These are phyloP conservation scores for Arabis hirsuta DNA, from an alignment of 345 rosid genomes.

Conservation along the genomic window DNA sequence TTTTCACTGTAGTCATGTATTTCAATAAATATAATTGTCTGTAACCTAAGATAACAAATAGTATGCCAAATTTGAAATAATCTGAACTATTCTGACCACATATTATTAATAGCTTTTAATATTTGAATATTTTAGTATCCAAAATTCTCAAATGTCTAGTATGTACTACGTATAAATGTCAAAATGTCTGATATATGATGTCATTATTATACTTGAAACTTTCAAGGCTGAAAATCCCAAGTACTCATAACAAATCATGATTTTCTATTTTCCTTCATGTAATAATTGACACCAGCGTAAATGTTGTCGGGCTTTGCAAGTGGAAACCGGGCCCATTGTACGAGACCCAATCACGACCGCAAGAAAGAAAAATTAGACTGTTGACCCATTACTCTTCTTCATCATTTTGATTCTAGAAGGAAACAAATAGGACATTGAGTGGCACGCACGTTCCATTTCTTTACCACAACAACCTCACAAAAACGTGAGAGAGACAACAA, in stretches of 20 bases:
- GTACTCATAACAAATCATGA: background rate
- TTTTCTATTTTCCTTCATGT: background rate
- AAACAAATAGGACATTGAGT: constrained; percentile 19
- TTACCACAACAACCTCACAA: constrained; percentile 26
- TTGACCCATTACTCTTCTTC: constrained; percentile 5
- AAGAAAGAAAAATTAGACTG: background rate
- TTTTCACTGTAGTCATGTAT: too few species aligned
- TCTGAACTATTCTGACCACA: too few species aligned
- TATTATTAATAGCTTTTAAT: too few species aligned
- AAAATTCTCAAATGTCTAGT: too few species aligned
- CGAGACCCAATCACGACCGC: constrained; percentile 22
- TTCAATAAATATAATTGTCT: too few species aligned
- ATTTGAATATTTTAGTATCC: too few species aligned
- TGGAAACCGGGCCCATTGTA: constrained; percentile 25
- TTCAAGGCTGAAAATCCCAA: too few species aligned
- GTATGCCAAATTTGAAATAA: too few species aligned
- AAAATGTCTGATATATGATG: too few species aligned
- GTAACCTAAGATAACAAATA: too few species aligned
- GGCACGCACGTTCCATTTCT: constrained; percentile 41
- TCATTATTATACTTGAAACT: too few species aligned
- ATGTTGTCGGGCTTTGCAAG: constrained; percentile 19
- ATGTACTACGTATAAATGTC: too few species aligned
- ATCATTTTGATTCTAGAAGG: constrained; percentile 25
- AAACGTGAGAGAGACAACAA: constrained; percentile 46
- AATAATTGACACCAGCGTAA: background rate